These are phyloP conservation scores for Apiotrichum gamsii DNA, from an alignment of 1,284 basidiomycete genomes.

Conservation along the genomic window DNA sequence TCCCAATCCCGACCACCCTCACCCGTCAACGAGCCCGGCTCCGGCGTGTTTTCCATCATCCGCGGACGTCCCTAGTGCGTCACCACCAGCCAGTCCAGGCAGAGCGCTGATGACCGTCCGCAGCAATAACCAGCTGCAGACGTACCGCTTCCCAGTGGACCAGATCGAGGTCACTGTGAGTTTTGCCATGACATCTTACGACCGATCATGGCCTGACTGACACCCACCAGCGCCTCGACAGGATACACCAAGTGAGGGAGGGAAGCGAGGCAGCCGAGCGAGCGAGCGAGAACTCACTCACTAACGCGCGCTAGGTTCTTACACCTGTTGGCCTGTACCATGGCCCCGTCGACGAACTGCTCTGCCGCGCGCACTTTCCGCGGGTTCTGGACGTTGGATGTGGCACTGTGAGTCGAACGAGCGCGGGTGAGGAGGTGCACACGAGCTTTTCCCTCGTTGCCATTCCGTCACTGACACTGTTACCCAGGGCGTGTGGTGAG, in stretches of 20 bases:
- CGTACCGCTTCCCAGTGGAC: conserved; percentile 20
- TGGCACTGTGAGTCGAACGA: conserved; percentile 17
- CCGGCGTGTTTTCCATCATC: neutral
- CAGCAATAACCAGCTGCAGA: conserved; percentile 15
- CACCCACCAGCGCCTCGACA: conserved; percentile 14
- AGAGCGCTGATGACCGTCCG: too few relatives aligned
- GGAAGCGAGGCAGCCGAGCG: too few relatives aligned
- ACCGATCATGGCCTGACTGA: neutral
- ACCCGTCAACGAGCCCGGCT: too few relatives aligned
- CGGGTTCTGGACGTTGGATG: conserved; percentile 21
- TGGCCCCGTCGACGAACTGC: neutral
- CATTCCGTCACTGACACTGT: too few relatives aligned
- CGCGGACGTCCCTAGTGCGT: conserved; percentile 6
- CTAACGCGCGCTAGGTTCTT: too few relatives aligned
- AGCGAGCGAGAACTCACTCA: too few relatives aligned
- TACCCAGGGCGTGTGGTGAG: conserved; percentile 7
- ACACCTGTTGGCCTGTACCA: too few relatives aligned
- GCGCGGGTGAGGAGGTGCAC: neutral
- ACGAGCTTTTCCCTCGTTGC: too few relatives aligned
- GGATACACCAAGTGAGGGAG: conserved; percentile 17
- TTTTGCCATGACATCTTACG: too few relatives aligned
- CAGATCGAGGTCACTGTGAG: conserved; percentile 19
- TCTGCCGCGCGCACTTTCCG: neutral
- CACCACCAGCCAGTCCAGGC: too few relatives aligned
- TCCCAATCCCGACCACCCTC: too few relatives aligned